Conservation (phyloP, 352 stramenopile species). For the Globisporangium abappressorium region DNA sequence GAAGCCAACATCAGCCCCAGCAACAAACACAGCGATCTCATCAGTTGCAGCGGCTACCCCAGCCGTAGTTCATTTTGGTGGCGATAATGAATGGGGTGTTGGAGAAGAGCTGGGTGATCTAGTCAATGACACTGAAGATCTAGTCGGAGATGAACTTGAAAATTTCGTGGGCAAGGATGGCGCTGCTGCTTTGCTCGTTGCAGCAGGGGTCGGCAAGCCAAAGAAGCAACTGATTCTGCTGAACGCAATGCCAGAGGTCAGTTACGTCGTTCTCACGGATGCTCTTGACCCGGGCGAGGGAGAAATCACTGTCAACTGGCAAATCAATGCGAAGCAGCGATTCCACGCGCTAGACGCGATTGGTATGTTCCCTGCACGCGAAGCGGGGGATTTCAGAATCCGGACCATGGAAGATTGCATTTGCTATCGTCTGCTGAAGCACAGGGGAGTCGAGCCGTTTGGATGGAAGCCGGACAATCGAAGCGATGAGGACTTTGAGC, state of each 20-base stretch:
- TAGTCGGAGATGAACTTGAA: conserved; percentile 14
- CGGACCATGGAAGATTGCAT: conserved; percentile 58
- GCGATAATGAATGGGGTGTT: conserved; percentile 13
- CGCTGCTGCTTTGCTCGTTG: conserved; percentile 23
- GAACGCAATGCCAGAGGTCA: conserved; percentile 43
- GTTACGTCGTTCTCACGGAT: conserved; percentile 50
- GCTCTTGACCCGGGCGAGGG: conserved; percentile 45
- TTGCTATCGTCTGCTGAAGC: conserved; percentile 52
- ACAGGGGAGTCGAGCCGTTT: conserved; percentile 31
- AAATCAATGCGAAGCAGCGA: conserved; percentile 45
- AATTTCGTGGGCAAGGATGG: conserved; percentile 9
- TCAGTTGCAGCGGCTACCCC: too few relatives aligned
- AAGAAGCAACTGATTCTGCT: conserved; percentile 44
- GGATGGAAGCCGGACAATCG: conserved; percentile 37
- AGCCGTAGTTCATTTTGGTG: background rate
- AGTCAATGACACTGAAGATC: conserved; percentile 15
- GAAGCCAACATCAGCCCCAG: background rate
- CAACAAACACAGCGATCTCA: background rate
- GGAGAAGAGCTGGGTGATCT: conserved; percentile 13
- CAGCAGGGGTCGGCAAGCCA: conserved; percentile 23
- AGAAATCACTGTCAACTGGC: conserved; percentile 55
- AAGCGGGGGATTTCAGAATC: conserved; percentile 23
- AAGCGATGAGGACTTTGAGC: conserved; percentile 34
- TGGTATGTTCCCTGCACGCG: conserved; percentile 49
- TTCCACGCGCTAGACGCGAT: conserved; percentile 60